Percentiles rank a stretch among this genome's conserved stretches.
phyloP scores from a whole-genome alignment of 139 green algal genomes.

The Bryopsis sp. region DNA sequence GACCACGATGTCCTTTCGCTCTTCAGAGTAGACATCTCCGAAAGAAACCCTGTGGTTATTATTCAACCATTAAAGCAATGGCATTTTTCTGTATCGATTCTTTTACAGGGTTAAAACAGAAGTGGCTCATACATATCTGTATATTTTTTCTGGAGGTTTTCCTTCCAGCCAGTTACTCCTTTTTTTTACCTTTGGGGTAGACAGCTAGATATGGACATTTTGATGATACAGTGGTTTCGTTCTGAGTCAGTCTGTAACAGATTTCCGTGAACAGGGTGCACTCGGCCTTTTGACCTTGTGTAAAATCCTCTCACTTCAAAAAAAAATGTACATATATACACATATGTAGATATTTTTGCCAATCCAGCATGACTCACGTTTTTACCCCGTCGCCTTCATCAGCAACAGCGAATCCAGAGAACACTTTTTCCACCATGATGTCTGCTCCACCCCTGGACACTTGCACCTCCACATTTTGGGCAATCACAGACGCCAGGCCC shows the following conservation, averaged over 20 bases:
- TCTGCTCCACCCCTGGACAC: neutral
- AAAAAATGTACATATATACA: too few species aligned
- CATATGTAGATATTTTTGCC: neutral
- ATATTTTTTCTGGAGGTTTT: too few species aligned
- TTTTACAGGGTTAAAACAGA: too few species aligned
- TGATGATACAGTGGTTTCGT: too few species aligned
- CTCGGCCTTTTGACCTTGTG: too few species aligned
- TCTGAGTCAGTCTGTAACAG: too few species aligned
- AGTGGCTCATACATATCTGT: too few species aligned
- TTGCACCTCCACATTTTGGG: slow-evolving; percentile 26
- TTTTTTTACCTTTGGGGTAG: too few species aligned
- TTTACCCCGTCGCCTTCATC: slow-evolving; percentile 13
- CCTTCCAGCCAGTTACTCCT: too few species aligned
- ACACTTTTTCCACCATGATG: slow-evolving; percentile 14
- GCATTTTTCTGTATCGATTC: neutral
- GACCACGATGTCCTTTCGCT: slow-evolving; percentile 32
- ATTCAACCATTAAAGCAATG: slow-evolving; percentile 18
- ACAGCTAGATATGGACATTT: too few species aligned
- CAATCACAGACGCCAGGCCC: slow-evolving; percentile 35
- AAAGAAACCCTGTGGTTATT: neutral
- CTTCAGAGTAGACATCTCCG: slow-evolving; percentile 34
- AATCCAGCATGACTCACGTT: neutral
- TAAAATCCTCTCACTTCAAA: too few species aligned
- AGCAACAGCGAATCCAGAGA: neutral
- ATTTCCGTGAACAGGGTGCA: too few species aligned